Conservation (phyloP, 2,329 filamentous ascomycete species). For the Calonectria pauciramosa region DNA sequence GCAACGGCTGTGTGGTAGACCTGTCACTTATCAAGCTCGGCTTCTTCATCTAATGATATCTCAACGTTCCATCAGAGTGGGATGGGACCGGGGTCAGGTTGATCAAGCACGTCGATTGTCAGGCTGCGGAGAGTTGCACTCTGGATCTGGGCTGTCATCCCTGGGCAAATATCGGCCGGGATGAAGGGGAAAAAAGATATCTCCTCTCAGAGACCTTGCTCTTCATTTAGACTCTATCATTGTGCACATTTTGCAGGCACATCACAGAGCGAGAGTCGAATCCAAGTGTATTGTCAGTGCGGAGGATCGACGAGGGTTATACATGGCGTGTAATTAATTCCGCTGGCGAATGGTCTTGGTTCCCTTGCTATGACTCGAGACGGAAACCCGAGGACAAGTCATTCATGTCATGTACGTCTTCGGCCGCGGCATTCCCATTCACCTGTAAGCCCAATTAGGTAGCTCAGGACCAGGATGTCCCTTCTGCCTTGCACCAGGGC, state of each 20-base stretch:
- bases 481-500: neutral
- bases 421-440: neutral
- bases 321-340: neutral
- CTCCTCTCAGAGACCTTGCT: neutral
- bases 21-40: conserved; percentile 15
- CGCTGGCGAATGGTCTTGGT: neutral
- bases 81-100: conserved; percentile 6
- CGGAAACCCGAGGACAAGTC: neutral
- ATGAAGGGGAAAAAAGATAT: neutral
- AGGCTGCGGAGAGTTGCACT: conserved; percentile 18
- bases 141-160: conserved; percentile 13
- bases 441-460: conserved; percentile 8
- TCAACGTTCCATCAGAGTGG: conserved; percentile 1
- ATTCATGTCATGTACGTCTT: conserved; percentile 11
- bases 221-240: neutral
- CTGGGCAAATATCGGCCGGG: conserved; percentile 2
- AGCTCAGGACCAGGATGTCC: neutral
- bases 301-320: conserved; percentile 23
- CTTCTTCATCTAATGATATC: neutral
- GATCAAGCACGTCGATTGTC: conserved; percentile 1
- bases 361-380: neutral
- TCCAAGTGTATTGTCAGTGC: conserved; percentile 6
- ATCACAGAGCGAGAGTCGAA: neutral
- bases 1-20: conserved; percentile 5
- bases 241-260: neutral